Conservation (phyloP, 345 rosid species). For the Salix udensis region DNA sequence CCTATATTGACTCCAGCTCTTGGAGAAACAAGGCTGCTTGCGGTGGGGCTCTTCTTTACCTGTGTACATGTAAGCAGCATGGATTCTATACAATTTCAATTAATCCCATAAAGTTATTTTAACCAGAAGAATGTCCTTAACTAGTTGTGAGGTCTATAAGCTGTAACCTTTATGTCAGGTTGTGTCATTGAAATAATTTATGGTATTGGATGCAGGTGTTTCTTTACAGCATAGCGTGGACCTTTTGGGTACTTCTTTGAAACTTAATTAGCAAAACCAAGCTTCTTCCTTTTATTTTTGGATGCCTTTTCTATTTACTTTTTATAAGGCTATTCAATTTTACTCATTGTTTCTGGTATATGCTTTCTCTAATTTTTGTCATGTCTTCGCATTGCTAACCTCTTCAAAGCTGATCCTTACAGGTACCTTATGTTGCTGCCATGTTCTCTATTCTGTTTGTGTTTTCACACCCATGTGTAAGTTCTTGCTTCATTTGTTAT, state of each 20-base stretch:
- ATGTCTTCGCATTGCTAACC: slow-evolving; percentile 17
- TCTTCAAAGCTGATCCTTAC: slow-evolving; percentile 9
- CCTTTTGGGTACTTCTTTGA: slow-evolving; percentile 55
- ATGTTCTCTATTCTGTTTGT: slow-evolving; percentile 52
- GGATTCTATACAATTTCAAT: not conserved
- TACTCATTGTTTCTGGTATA: not conserved
- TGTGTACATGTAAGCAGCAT: slow-evolving; percentile 58
- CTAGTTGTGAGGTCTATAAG: not conserved
- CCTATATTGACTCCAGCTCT: slow-evolving; percentile 64
- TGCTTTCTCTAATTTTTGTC: not conserved
- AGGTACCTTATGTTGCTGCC: slow-evolving; percentile 87
- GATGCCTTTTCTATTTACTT: no score
- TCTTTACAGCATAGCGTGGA: slow-evolving; percentile 79
- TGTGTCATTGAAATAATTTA: slow-evolving; percentile 1
- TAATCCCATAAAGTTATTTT: not conserved
- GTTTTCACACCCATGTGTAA: slow-evolving; percentile 73
- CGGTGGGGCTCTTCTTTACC: slow-evolving; percentile 66
- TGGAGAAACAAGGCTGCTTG: slow-evolving; percentile 75
- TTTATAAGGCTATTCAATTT: no score
- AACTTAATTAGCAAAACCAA: slow-evolving; percentile 1
- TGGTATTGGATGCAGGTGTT: slow-evolving; percentile 54
- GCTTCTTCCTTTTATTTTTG: not conserved
- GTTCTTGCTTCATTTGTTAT: slow-evolving; percentile 24
- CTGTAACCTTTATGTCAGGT: not conserved
- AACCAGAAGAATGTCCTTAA: not conserved